Conservation (phyloP, 2,329 filamentous ascomycete genomes). For the Nothopassalora personata region DNA sequence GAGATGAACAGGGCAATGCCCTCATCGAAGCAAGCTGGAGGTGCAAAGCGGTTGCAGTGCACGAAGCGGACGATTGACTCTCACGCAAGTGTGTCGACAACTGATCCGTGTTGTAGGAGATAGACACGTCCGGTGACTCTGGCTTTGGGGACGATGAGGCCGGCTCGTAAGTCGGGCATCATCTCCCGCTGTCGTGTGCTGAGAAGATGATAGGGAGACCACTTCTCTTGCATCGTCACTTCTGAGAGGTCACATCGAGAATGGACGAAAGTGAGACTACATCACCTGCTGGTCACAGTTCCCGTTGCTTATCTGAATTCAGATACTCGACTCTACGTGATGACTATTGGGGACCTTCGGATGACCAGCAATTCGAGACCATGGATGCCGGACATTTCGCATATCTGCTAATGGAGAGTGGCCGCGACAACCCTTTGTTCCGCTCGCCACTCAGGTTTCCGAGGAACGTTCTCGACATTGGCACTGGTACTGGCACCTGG, state of each 20-base stretch:
- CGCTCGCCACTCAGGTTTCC: slow-evolving; percentile 32
- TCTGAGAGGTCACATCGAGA: slow-evolving; percentile 14
- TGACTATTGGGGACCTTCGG: slow-evolving; percentile 17
- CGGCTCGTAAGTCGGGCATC: slow-evolving; percentile 3
- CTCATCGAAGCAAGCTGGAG: neutral
- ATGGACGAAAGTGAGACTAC: slow-evolving; percentile 14
- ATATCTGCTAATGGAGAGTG: slow-evolving; percentile 20
- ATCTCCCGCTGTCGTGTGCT: neutral
- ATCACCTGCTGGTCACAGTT: neutral
- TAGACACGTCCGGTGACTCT: slow-evolving; percentile 10
- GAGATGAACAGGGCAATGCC: neutral
- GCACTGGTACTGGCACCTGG: slow-evolving; percentile 38
- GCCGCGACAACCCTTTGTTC: slow-evolving; percentile 18
- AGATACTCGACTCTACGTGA: slow-evolving; percentile 14
- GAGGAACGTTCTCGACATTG: slow-evolving; percentile 42
- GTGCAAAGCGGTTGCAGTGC: neutral
- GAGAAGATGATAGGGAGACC: slow-evolving; percentile 8
- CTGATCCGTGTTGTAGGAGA: slow-evolving; percentile 3
- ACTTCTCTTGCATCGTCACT: slow-evolving; percentile 13
- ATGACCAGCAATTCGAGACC: slow-evolving; percentile 19
- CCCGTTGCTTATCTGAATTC: neutral
- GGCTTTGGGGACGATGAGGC: slow-evolving; percentile 12
- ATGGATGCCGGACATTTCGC: slow-evolving; percentile 15
- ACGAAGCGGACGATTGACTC: neutral
- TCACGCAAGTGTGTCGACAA: neutral